A percentile compares a stretch with the other conserved stretches of the same genome.
Evolutionary conservation across 2,329 filamentous ascomycete species (phyloP).

Genomic region (Aspergillus hiratsukae): DNA sequence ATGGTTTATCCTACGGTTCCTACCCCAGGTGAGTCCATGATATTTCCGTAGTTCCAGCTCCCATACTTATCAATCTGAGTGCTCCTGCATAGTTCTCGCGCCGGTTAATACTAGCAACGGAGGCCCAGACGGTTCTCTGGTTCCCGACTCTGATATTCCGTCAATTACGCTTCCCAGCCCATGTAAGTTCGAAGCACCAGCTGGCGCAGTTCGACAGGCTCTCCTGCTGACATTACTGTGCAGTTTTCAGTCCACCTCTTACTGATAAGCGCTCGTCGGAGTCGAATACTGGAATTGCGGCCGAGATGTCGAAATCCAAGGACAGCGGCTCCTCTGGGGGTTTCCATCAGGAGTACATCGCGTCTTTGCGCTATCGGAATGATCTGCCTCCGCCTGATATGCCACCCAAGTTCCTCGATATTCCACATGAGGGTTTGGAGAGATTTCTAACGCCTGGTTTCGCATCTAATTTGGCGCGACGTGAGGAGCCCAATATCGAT

Average conservation of each 20-base stretch:
- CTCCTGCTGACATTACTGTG: slow-evolving; percentile 4
- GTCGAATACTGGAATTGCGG: background rate
- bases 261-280: background rate
- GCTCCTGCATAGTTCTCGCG: slow-evolving; percentile 3
- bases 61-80: slow-evolving; percentile 1
- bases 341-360: slow-evolving; percentile 94
- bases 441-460: slow-evolving; percentile 90
- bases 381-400: slow-evolving; percentile 89
- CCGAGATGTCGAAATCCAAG: slow-evolving; percentile 38
- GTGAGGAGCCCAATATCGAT: slow-evolving; percentile 94
- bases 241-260: slow-evolving; percentile 9
- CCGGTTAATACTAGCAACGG: slow-evolving; percentile 5
- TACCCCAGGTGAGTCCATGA: slow-evolving; percentile 18
- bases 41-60: background rate
- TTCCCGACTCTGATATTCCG: slow-evolving; percentile 9
- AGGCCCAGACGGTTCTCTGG: slow-evolving; percentile 1
- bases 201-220: background rate
- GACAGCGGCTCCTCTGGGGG: slow-evolving; percentile 36
- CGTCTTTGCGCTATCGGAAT: slow-evolving; percentile 92
- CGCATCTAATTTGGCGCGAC: slow-evolving; percentile 79
- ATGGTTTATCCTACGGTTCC: slow-evolving; percentile 19
- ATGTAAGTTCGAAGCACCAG: slow-evolving; percentile 6
- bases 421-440: slow-evolving; percentile 85
- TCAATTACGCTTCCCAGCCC: slow-evolving; percentile 8
- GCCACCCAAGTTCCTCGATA: slow-evolving; percentile 93